A percentile compares a stretch with the other conserved stretches of the same genome.
Conservation (phyloP, 371 early-diverging fungal species). For the Ordospora pajunii region DNA sequence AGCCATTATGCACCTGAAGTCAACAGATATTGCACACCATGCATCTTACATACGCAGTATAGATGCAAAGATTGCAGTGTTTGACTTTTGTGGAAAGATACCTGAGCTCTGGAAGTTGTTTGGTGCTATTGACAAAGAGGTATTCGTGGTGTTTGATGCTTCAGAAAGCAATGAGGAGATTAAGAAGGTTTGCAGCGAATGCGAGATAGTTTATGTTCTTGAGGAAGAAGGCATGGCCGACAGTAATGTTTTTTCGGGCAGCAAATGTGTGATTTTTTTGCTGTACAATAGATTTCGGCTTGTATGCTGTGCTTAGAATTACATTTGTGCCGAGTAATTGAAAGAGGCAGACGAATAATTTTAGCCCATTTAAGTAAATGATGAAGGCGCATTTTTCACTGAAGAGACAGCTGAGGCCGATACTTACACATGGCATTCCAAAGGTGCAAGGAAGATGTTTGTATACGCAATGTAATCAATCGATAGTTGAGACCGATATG, state of each 20-base stretch:
- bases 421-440: neutral
- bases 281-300: neutral
- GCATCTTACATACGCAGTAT: neutral
- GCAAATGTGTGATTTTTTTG: neutral
- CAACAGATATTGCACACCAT: neutral
- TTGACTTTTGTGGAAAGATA: constrained; percentile 2
- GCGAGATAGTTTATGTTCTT: neutral
- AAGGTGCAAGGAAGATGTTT: neutral
- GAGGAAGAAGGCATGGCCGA: neutral
- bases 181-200: neutral
- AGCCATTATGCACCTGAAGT: neutral
- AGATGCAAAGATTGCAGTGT: neutral
- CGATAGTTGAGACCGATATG: neutral
- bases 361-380: neutral
- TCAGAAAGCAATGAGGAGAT: neutral
- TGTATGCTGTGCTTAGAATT: neutral
- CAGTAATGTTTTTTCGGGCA: neutral
- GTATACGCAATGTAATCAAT: neutral
- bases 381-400: constrained; percentile 2
- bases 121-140: neutral
- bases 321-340: neutral
- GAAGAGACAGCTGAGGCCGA: neutral
- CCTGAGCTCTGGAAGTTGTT: neutral
- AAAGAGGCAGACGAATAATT: neutral
- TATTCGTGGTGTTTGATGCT: neutral